Evolutionary conservation across 164 flowering plant species (phyloP), one percentile per base, ranked within the genome.

Genomic region (Sedum album): DNA sequence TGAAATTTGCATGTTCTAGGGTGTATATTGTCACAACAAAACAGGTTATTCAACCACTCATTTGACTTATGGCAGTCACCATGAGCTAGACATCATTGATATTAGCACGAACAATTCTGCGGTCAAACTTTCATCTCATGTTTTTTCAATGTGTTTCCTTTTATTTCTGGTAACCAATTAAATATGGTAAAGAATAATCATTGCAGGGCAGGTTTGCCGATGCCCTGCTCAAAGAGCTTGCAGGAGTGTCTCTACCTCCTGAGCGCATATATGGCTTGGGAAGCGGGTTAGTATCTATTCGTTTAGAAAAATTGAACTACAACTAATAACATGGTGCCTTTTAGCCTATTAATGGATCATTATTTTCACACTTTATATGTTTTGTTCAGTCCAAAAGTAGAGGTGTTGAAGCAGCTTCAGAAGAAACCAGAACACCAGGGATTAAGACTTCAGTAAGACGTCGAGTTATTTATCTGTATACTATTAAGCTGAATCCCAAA

Each of bases 211-310:
- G 97, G 60, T 94, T 91, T 81, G 96, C 97, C 15, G 94, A 88
- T 76, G 96, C 94, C 49, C 76, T 94, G 66, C 81, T 91, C 26
- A 76, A 78, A 69, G 88, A 88, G 76, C 81, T 91, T 75, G 97
- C 93, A n/a, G 99, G 96, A 65, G 87, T 94, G 23, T 76, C 80
- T 41, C 79, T 94, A 68, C 96, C 96, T 63, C 73, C 91, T 20
- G 88, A 91, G 71, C 87, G 89, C 78, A 88, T 94, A 48, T 91
- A 73, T 84, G 96, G 97, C 42, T 78, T 94, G 61, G 99, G 96
- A 77, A 78, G 88, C 66, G 97, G 97, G 97, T 94, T 63, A 80
- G 93, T 80, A 73, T 61, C 63, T 63, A 2, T 36, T 0, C 21
- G 28, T 9, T 1, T 14, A 21, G 49, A 17, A 30, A 23, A 42